These are phyloP conservation scores for Schwanniomyces polymorphus DNA, from an alignment of 805 yeast species.

Conservation along the genomic window DNA sequence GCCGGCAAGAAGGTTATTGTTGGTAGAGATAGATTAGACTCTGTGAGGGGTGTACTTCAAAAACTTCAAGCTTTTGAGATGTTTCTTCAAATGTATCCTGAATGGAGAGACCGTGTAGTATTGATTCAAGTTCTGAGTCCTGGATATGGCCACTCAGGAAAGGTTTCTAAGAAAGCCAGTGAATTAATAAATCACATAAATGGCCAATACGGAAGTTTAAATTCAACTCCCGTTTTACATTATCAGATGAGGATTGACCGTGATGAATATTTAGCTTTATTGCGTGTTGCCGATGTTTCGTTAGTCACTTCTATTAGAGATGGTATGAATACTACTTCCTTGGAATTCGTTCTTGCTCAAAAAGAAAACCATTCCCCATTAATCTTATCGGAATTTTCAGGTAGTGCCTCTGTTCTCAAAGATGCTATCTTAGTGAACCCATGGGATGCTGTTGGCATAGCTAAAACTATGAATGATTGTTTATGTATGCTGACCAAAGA, in stretches of 20 bases:
- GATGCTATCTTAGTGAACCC: conserved; percentile 89
- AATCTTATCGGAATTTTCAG: conserved; percentile 90
- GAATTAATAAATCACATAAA: conserved; percentile 84
- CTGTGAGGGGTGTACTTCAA: conserved; percentile 91
- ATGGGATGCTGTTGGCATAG: conserved; percentile 94
- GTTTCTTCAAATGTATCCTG: conserved; percentile 87
- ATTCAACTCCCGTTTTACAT: conserved; percentile 87
- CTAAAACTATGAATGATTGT: conserved; percentile 75
- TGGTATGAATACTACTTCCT: conserved; percentile 93
- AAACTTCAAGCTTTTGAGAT: conserved; percentile 88
- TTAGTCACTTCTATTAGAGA: conserved; percentile 89
- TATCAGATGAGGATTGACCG: conserved; percentile 86
- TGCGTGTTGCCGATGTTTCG: conserved; percentile 88
- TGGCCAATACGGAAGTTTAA: conserved; percentile 77
- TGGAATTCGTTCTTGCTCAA: conserved; percentile 89
- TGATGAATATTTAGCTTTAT: conserved; percentile 84
- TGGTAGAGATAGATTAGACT: conserved; percentile 91
- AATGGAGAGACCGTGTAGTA: conserved; percentile 84
- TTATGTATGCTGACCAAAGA: conserved; percentile 53
- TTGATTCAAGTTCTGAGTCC: conserved; percentile 91
- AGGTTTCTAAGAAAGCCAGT: conserved; percentile 76
- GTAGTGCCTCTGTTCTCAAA: conserved; percentile 69
- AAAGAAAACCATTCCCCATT: conserved; percentile 72
- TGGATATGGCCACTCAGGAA: conserved; percentile 57
- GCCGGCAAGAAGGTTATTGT: conserved; percentile 74